phyloP scores from a whole-genome alignment of 495 filamentous ascomycete genomes.

The Cercophora scortea region DNA sequence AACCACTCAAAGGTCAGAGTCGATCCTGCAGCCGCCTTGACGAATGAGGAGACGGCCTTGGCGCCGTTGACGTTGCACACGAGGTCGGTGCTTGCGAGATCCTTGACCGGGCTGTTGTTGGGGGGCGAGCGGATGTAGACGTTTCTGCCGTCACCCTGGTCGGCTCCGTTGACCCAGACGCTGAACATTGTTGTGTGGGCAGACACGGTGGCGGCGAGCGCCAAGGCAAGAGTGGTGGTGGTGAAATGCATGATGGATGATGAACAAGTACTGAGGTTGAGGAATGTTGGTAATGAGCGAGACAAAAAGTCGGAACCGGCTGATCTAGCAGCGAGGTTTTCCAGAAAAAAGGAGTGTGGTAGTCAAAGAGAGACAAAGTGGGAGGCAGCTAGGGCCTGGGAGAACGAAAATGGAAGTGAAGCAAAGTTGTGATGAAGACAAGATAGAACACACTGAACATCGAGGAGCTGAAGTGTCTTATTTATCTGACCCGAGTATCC shows the following conservation, averaged over 20 bases:
- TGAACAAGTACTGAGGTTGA: neutral
- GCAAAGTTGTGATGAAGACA: too few relatives aligned
- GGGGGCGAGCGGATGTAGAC: constrained; percentile 39
- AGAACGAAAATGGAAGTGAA: too few relatives aligned
- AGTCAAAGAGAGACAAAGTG: neutral
- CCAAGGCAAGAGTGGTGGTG: constrained; percentile 19
- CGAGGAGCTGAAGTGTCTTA: too few relatives aligned
- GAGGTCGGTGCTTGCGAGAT: constrained; percentile 33
- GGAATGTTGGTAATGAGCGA: neutral
- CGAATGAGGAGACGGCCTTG: constrained; percentile 23
- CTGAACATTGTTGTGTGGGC: constrained; percentile 39
- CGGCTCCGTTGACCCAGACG: constrained; percentile 37
- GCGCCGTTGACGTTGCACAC: constrained; percentile 40
- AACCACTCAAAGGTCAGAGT: constrained; percentile 42
- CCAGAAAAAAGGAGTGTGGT: neutral
- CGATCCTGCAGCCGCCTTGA: constrained; percentile 35
- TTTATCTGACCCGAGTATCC: too few relatives aligned
- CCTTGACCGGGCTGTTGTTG: constrained; percentile 45
- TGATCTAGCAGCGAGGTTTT: neutral
- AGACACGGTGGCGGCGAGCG: constrained; percentile 28
- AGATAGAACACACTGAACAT: too few relatives aligned
- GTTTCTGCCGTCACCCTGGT: constrained; percentile 34
- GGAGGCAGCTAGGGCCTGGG: neutral
- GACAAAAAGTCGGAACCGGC: neutral
- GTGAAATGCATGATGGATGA: constrained; percentile 9